Evolutionary conservation across 352 stramenopile species (phyloP), one percentile per base, ranked within the genome.

Genomic region (Phytophthora rubi): DNA sequence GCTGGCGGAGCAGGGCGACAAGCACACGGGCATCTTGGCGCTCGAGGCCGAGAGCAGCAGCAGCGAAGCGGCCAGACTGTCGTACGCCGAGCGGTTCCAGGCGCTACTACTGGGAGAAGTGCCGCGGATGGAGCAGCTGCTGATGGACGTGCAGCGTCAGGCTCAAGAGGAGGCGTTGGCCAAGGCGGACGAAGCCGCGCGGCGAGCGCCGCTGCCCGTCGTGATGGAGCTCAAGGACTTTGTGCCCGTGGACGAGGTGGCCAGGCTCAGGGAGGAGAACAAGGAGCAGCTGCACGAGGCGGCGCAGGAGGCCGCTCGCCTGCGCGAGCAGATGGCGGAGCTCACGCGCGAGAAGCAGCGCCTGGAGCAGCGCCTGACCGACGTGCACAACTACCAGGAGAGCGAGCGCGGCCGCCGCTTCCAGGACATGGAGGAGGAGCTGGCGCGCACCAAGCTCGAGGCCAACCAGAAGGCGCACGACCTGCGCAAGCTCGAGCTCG

Each of bases 181-280:
- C 9, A 68, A 70, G 28, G 45, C 52, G 0, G 33, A 70, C 28
- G 52, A 58, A 48, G 56, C 58, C 2, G 55, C 71, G n/a, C 63
- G 52, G 70, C 53, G 33, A 39, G 61, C 70, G 1, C 55, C 55
- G 1, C 37, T 65, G 21, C 68, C 80, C 1, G 32, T 85, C 15
- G 75, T 90, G 47, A 86, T 90, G 75, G 81, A 91, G 45, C 78
- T 90, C 5, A 86, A 89, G 53, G 85, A 92, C 35, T 91, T 91
- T 65, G 79, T 92, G 16, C 76, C 75, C 2, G 64, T 88, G 55
- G 85, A 89, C 12, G 81, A 91, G 57, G 67, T 92, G 47, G 51
- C 63, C 8, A 71, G 73, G 26, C 68, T 88, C n/a, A 82, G 85
- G 45, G 79, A 88, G 2, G 62, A 81, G 33, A 86, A 39, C 63